Conservation (phyloP, 2,329 filamentous ascomycete genomes). For the Septoria petroselini region DNA sequence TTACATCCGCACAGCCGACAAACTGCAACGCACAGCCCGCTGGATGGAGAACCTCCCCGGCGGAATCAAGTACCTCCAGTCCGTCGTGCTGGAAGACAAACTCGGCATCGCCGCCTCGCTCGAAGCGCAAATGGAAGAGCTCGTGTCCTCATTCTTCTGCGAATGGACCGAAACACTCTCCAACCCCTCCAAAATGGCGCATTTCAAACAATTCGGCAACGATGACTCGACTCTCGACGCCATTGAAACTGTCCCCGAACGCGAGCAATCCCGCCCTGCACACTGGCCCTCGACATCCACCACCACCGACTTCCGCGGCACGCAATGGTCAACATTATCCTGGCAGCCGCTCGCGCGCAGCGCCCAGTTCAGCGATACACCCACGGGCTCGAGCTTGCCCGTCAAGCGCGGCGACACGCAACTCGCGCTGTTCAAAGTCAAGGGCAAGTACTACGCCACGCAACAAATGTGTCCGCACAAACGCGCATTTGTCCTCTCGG, state of each 20-base stretch:
- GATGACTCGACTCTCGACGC: slow-evolving; percentile 64
- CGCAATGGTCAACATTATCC: slow-evolving; percentile 62
- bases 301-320: slow-evolving; percentile 68
- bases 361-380: slow-evolving; percentile 64
- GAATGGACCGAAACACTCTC: slow-evolving; percentile 85
- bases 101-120: slow-evolving; percentile 80
- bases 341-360: slow-evolving; percentile 80
- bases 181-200: slow-evolving; percentile 62
- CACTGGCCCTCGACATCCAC: slow-evolving; percentile 71
- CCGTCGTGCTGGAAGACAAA: slow-evolving; percentile 80
- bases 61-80: slow-evolving; percentile 75
- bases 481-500: slow-evolving; percentile 81
- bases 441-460: slow-evolving; percentile 75
- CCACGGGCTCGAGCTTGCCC: slow-evolving; percentile 70
- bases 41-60: slow-evolving; percentile 84
- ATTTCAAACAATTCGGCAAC: slow-evolving; percentile 83
- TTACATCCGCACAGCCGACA: slow-evolving; percentile 90
- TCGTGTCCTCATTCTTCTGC: slow-evolving; percentile 82
- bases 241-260: slow-evolving; percentile 68
- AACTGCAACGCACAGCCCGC: slow-evolving; percentile 79
- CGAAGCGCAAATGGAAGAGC: slow-evolving; percentile 81
- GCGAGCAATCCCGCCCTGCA: slow-evolving; percentile 69
- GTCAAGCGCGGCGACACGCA: slow-evolving; percentile 87
- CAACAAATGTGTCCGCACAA: slow-evolving; percentile 97
- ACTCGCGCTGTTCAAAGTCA: slow-evolving; percentile 79